A percentile compares a stretch with the other conserved stretches of the same genome.
These are phyloP conservation scores for Claviceps sorghi DNA, from an alignment of 2,329 filamentous ascomycete species.

Conservation along the genomic window DNA sequence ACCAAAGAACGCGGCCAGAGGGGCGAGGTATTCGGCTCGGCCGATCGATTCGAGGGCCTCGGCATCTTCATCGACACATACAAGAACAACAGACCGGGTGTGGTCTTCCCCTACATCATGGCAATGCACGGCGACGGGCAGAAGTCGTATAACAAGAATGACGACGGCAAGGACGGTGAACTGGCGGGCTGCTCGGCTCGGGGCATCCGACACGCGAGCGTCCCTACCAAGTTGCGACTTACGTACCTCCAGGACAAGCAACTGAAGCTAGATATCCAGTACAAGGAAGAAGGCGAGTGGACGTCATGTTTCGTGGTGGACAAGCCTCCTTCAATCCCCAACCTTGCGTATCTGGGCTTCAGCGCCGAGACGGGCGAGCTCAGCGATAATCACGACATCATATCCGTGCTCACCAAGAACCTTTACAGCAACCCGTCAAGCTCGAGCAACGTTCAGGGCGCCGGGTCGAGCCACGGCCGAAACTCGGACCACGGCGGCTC, in stretches of 20 bases:
- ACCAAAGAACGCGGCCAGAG: constrained; percentile 75
- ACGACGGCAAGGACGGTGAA: constrained; percentile 87
- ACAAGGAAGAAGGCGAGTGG: constrained; percentile 84
- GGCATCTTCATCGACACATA: constrained; percentile 97
- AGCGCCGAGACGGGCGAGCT: constrained; percentile 89
- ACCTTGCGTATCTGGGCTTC: constrained; percentile 61
- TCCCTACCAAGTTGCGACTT: constrained; percentile 73
- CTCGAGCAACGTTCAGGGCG: constrained; percentile 18
- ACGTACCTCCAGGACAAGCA: constrained; percentile 96
- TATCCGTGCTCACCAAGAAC: constrained; percentile 74
- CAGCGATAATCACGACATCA: constrained; percentile 94
- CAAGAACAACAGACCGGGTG: constrained; percentile 95
- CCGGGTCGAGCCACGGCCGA: constrained; percentile 21
- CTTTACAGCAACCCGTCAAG: constrained; percentile 51
- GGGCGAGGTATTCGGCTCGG: constrained; percentile 76
- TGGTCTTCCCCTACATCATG: constrained; percentile 96
- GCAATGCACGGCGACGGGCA: constrained; percentile 92
- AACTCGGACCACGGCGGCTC: constrained; percentile 17
- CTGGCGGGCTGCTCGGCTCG: constrained; percentile 89
- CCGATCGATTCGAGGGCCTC: constrained; percentile 82
- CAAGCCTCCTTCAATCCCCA: constrained; percentile 61
- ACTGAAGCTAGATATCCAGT: constrained; percentile 81
- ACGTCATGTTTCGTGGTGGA: constrained; percentile 70
- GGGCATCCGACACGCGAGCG: constrained; percentile 64
- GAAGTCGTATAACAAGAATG: constrained; percentile 79